phyloP scores from a whole-genome alignment of 805 yeast species.

The Nakazawaea laoshanensis region DNA sequence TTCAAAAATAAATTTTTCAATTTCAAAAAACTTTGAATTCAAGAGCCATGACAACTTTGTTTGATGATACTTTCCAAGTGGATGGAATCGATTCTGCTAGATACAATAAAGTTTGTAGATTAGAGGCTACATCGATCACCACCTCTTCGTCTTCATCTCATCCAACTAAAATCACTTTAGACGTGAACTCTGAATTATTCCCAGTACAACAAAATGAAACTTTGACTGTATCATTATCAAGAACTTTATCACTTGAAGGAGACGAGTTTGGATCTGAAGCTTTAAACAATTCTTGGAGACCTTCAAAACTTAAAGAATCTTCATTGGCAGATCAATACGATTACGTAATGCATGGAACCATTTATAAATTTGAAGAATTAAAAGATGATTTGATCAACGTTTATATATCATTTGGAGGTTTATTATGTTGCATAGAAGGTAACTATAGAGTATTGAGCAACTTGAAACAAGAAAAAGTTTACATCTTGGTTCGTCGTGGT shows the following conservation, averaged over 20 bases:
- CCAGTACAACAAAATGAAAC: constrained; percentile 74
- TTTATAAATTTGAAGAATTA: constrained; percentile 90
- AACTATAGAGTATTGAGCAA: constrained; percentile 81
- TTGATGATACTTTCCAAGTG: constrained; percentile 88
- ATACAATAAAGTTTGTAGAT: constrained; percentile 85
- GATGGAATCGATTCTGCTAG: constrained; percentile 80
- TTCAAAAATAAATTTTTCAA: too few species aligned
- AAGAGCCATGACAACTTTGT: constrained; percentile 55
- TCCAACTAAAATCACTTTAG: constrained; percentile 68
- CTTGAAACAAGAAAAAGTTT: constrained; percentile 90
- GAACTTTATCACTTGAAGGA: constrained; percentile 52
- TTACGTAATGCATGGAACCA: constrained; percentile 97
- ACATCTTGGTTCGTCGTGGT: constrained; percentile 69
- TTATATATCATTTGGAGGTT: constrained; percentile 92
- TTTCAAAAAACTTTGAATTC: too few species aligned
- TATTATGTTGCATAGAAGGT: constrained; percentile 90
- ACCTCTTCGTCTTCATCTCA: constrained; percentile 37
- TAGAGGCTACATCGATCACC: constrained; percentile 81
- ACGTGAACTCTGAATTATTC: constrained; percentile 85
- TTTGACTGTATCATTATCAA: constrained; percentile 79
- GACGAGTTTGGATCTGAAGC: constrained; percentile 36
- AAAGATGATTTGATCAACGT: constrained; percentile 66
- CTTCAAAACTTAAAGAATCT: constrained; percentile 75
- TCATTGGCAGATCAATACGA: constrained; percentile 94
- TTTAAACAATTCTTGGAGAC: constrained; percentile 66